Evolutionary conservation across 2,329 filamentous ascomycete genomes (phyloP).

Genomic region (Aspergillus brasiliensis): DNA sequence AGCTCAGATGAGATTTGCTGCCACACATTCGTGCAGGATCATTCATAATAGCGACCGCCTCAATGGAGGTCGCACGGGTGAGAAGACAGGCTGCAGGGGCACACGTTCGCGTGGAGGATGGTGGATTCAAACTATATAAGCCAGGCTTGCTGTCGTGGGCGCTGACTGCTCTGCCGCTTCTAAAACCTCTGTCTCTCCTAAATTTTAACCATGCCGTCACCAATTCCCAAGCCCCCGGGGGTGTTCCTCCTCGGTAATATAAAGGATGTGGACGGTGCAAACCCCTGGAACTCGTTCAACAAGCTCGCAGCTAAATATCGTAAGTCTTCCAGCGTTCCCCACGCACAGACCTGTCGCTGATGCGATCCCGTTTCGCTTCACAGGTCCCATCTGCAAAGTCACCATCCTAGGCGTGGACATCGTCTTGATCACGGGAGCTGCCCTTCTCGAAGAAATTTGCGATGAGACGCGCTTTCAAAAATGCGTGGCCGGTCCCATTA

Average conservation of each 20-base stretch:
- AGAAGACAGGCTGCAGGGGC: constrained; percentile 1
- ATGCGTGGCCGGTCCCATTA: constrained; percentile 55
- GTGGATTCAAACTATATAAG: neutral
- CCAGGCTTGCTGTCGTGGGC: neutral
- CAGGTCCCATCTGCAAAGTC: constrained; percentile 64
- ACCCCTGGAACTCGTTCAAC: constrained; percentile 55
- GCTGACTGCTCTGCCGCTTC: neutral
- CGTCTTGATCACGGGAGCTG: constrained; percentile 57
- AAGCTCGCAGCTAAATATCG: constrained; percentile 53
- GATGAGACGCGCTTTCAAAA: constrained; percentile 65
- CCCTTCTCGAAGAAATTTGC: constrained; percentile 65
- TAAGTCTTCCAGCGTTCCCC: constrained; percentile 21
- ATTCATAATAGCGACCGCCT: constrained; percentile 6
- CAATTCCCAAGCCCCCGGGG: constrained; percentile 55
- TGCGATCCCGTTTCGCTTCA: neutral
- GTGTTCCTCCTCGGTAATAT: constrained; percentile 57
- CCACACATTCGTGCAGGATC: constrained; percentile 9
- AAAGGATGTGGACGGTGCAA: constrained; percentile 51
- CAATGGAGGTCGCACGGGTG: constrained; percentile 14
- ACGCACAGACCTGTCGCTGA: neutral
- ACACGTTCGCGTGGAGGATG: neutral
- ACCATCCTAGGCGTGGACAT: constrained; percentile 48
- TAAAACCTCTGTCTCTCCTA: neutral
- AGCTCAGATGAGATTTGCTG: constrained; percentile 21
- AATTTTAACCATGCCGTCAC: constrained; percentile 43